Evolutionary conservation across 2,329 filamentous ascomycete genomes (phyloP).

Genomic region (Nigrospora oryzae): DNA sequence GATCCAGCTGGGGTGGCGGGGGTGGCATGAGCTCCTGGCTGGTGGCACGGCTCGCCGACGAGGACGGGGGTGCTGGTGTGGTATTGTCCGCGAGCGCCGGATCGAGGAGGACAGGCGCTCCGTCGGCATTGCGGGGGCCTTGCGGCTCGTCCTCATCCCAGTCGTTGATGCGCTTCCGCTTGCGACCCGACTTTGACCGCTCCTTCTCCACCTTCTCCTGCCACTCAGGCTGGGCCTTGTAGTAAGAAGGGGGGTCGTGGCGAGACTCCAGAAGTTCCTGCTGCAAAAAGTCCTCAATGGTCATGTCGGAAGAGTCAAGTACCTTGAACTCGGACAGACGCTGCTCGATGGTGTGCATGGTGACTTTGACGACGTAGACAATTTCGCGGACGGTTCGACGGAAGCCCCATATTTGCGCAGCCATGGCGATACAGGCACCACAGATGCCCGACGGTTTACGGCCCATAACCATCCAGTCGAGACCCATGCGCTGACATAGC

Average conservation of each 20-base stretch:
- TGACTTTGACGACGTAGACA: slow-evolving; percentile 97
- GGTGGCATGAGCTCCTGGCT: slow-evolving; percentile 19
- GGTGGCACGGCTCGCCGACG: neutral
- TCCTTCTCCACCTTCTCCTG: slow-evolving; percentile 43
- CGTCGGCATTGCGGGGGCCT: slow-evolving; percentile 1
- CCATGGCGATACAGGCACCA: slow-evolving; percentile 88
- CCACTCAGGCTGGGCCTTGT: slow-evolving; percentile 54
- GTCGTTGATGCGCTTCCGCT: slow-evolving; percentile 33
- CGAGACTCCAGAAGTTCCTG: slow-evolving; percentile 61
- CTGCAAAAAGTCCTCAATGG: slow-evolving; percentile 76
- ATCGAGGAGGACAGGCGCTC: slow-evolving; percentile 4
- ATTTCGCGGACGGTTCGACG: slow-evolving; percentile 86
- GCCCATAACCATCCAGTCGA: slow-evolving; percentile 95
- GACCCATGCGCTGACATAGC: slow-evolving; percentile 85
- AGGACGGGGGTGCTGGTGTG: slow-evolving; percentile 8
- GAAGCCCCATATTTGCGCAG: slow-evolving; percentile 97
- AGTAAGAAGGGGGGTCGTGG: slow-evolving; percentile 79
- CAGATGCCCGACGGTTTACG: slow-evolving; percentile 89
- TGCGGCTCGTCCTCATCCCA: slow-evolving; percentile 22
- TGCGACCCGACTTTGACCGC: slow-evolving; percentile 26
- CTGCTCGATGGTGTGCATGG: slow-evolving; percentile 84
- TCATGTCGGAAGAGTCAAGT: slow-evolving; percentile 76
- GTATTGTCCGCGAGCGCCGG: slow-evolving; percentile 8
- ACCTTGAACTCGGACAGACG: slow-evolving; percentile 86
- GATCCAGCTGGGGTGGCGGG: slow-evolving; percentile 17